Conservation (phyloP, 257 asterid species). For the Jacaranda copaia region DNA sequence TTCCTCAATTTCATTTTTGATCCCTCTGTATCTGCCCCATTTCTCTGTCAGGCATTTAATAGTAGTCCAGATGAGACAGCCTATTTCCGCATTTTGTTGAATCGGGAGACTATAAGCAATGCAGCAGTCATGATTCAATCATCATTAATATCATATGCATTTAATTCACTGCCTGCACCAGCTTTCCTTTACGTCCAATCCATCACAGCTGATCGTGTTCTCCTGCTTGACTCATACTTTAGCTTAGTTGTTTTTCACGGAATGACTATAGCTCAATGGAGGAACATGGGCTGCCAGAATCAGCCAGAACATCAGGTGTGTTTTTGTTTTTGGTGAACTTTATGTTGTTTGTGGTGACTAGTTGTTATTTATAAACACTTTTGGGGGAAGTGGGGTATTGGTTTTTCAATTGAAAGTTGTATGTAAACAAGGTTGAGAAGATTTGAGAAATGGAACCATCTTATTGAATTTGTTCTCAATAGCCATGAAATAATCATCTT, state of each 20-base stretch:
- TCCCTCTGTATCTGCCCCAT: conserved; percentile 18
- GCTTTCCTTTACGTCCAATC: conserved; percentile 93
- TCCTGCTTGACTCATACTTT: conserved; percentile 89
- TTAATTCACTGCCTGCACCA: conserved; percentile 86
- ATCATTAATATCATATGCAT: conserved; percentile 82
- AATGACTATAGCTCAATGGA: conserved; percentile 98
- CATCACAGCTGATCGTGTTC: conserved; percentile 90
- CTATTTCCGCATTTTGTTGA: conserved; percentile 92
- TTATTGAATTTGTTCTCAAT: no score
- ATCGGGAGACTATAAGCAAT: conserved; percentile 89
- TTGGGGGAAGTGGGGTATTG: not conserved
- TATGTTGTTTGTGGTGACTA: conserved; percentile 16
- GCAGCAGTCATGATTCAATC: conserved; percentile 99
- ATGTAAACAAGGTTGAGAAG: no score
- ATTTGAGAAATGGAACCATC: no score
- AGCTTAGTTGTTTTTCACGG: conserved; percentile 97
- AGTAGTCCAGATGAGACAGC: conserved; percentile 99
- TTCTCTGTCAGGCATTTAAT: conserved; percentile 74
- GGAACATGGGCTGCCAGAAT: conserved; percentile 94
- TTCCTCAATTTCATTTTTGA: conserved; percentile 13
- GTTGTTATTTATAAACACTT: not conserved
- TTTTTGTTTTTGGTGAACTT: conserved; percentile 31
- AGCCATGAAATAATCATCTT: no score
- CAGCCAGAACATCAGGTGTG: conserved; percentile 88
- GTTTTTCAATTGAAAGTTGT: not conserved